phyloP scores from a whole-genome alignment of 1,139 yeast genomes.

The Hanseniaspora sp. region DNA sequence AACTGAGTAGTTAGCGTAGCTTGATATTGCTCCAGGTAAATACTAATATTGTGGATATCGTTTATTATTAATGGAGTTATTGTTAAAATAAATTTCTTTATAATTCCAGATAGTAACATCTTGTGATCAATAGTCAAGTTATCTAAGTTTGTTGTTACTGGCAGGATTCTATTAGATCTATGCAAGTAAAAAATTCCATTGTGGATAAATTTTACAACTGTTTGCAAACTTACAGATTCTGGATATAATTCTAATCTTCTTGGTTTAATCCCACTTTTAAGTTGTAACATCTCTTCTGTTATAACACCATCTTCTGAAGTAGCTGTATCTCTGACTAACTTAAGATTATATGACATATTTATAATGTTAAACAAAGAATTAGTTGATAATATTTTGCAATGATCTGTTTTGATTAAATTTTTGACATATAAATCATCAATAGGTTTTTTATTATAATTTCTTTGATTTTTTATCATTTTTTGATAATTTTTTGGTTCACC shows the following conservation, averaged over 20 bases:
- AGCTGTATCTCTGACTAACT: conserved; percentile 3
- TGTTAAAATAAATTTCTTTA: conserved; percentile 3
- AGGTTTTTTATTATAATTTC: conserved; percentile 9
- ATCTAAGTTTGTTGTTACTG: not conserved
- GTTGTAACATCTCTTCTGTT: conserved; percentile 10
- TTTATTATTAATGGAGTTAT: conserved; percentile 1
- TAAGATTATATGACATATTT: conserved; percentile 5
- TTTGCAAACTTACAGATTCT: conserved; percentile 1
- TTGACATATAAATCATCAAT: conserved; percentile 13
- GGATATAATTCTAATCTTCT: conserved; percentile 10
- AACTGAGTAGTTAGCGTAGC: conserved; percentile 1
- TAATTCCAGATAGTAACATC: not conserved
- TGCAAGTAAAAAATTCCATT: not conserved
- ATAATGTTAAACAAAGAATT: not conserved
- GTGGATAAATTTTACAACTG: not conserved
- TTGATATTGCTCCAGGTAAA: conserved; percentile 9
- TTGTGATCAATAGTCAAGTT: not conserved
- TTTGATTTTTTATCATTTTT: not conserved
- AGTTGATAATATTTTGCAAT: not conserved
- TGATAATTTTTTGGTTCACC: not conserved
- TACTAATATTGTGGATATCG: conserved; percentile 7
- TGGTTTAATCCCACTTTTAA: conserved; percentile 1
- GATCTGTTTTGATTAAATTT: conserved; percentile 13
- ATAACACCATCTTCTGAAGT: conserved; percentile 6
- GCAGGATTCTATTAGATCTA: not conserved